phyloP scores from a whole-genome alignment of 192 early-diverging fungal species.

The Globomyces pollinis-pini region DNA sequence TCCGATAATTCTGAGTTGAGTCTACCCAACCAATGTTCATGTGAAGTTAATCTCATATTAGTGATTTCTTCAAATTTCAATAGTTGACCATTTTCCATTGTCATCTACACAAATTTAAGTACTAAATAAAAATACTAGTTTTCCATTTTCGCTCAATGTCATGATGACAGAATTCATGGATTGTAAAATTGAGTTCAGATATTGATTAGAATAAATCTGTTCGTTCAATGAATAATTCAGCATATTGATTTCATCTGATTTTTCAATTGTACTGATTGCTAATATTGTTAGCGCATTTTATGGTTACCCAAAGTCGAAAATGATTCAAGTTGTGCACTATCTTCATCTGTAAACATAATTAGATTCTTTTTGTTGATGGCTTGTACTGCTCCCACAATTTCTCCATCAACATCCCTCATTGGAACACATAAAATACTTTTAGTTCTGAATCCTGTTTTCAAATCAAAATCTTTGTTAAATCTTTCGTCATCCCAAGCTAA shows the following conservation, averaged over 20 bases:
- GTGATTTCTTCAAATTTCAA: slow-evolving; percentile 15
- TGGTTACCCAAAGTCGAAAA: slow-evolving; percentile 18
- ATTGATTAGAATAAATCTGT: not conserved
- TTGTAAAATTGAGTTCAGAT: not conserved
- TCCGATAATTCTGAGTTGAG: not conserved
- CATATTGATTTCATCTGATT: slow-evolving; percentile 30
- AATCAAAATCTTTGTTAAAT: slow-evolving; percentile 41
- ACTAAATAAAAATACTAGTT: slow-evolving; percentile 7
- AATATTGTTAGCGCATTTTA: not conserved
- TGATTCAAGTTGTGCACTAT: slow-evolving; percentile 27
- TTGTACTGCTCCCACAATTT: slow-evolving; percentile 42
- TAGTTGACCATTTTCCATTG: slow-evolving; percentile 23
- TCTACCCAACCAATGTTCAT: slow-evolving; percentile 33
- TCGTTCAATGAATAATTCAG: slow-evolving; percentile 10
- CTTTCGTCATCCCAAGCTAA: slow-evolving; percentile 44
- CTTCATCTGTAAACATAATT: slow-evolving; percentile 30
- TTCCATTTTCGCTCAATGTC: slow-evolving; percentile 23
- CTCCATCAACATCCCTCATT: slow-evolving; percentile 27
- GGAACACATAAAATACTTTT: slow-evolving; percentile 47
- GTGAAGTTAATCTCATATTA: slow-evolving; percentile 19
- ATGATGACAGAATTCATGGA: slow-evolving; percentile 17
- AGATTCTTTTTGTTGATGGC: slow-evolving; percentile 45
- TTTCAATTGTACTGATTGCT: slow-evolving; percentile 46
- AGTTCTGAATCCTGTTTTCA: slow-evolving; percentile 43
- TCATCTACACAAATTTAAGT: not conserved